Conservation (phyloP, 768 basidiomycete species). For the Clitopilus hobsonii region DNA sequence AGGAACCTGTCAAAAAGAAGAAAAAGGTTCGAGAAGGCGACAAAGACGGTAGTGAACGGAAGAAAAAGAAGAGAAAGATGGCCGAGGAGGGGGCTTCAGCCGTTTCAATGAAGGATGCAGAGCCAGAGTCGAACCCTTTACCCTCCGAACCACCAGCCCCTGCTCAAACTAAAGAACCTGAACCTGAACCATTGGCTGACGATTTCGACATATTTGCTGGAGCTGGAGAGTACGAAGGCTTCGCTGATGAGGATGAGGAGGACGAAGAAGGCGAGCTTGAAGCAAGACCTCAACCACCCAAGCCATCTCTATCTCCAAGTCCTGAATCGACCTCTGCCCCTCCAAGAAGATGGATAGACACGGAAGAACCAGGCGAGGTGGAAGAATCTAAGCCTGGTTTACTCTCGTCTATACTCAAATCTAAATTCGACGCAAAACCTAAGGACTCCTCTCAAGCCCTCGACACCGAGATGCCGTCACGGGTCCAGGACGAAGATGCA, state of each 20-base stretch:
- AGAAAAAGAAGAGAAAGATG: slow-evolving; percentile 57
- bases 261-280: slow-evolving; percentile 21
- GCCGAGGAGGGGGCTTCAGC: slow-evolving; percentile 20
- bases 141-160: background rate
- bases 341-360: slow-evolving; percentile 41
- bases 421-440: background rate
- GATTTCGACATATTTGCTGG: slow-evolving; percentile 87
- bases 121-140: slow-evolving; percentile 1
- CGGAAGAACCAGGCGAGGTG: slow-evolving; percentile 29
- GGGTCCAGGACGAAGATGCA: slow-evolving; percentile 11
- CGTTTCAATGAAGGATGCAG: slow-evolving; percentile 19
- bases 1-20: slow-evolving; percentile 36
- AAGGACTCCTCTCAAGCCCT: background rate
- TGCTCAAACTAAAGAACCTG: slow-evolving; percentile 17
- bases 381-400: slow-evolving; percentile 10
- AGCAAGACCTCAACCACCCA: background rate
- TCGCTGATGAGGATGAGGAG: slow-evolving; percentile 51
- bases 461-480: slow-evolving; percentile 5
- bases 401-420: slow-evolving; percentile 9
- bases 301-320: background rate
- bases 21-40: slow-evolving; percentile 45
- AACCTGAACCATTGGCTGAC: slow-evolving; percentile 38
- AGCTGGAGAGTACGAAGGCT: slow-evolving; percentile 77
- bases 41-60: slow-evolving; percentile 40
- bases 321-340: slow-evolving; percentile 9